Evolutionary conservation across 805 yeast genomes (phyloP).

Genomic region (Saturnispora quitensis): DNA sequence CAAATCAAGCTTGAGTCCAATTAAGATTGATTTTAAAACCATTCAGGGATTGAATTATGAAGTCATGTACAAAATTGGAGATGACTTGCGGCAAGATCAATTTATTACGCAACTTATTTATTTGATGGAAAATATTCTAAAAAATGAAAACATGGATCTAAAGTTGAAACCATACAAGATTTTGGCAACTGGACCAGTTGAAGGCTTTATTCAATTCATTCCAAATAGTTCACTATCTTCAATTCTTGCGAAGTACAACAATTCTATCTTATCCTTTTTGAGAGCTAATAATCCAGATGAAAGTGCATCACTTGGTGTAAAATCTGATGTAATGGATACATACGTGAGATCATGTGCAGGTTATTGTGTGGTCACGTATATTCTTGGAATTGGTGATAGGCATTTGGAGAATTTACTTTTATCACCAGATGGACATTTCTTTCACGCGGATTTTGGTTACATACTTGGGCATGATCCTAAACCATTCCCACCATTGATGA

Average conservation of each 20-base stretch:
- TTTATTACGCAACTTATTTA: conserved; percentile 88
- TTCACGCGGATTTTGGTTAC: conserved; percentile 98
- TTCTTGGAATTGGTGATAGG: conserved; percentile 94
- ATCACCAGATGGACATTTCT: conserved; percentile 76
- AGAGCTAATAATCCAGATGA: conserved; percentile 55
- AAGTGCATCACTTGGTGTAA: conserved; percentile 37
- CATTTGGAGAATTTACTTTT: conserved; percentile 83
- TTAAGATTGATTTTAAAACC: conserved; percentile 63
- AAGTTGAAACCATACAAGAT: conserved; percentile 83
- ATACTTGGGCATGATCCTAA: conserved; percentile 95
- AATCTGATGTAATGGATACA: conserved; percentile 75
- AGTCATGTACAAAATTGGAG: conserved; percentile 91
- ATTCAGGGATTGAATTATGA: conserved; percentile 48
- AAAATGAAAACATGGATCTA: conserved; percentile 84
- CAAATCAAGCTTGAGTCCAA: conserved; percentile 84
- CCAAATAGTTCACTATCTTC: conserved; percentile 85
- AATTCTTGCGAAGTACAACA: conserved; percentile 64
- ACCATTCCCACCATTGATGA: conserved; percentile 98
- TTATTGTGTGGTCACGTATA: conserved; percentile 89
- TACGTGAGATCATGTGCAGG: conserved; percentile 96
- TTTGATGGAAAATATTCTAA: conserved; percentile 79
- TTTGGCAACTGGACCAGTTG: conserved; percentile 81
- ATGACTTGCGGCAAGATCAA: conserved; percentile 93
- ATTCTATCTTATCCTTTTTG: conserved; percentile 61
- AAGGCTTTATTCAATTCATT: conserved; percentile 91